Evolutionary conservation across 2,329 filamentous ascomycete genomes (phyloP).

Genomic region (Neophaeococcomyces aloes): DNA sequence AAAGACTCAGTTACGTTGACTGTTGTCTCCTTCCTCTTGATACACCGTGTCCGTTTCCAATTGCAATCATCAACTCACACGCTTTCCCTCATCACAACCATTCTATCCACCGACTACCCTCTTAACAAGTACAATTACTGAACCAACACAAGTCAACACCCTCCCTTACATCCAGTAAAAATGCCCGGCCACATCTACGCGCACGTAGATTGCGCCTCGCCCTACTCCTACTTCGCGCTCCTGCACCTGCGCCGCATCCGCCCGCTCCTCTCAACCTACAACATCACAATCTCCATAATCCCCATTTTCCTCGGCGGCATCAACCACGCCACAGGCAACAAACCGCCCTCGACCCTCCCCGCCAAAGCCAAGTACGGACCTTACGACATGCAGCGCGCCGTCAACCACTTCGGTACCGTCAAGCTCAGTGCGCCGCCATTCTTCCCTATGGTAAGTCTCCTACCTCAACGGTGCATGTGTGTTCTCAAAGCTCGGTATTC

Average conservation of each 20-base stretch:
- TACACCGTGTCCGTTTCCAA: too few relatives aligned
- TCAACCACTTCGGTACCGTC: constrained; percentile 40
- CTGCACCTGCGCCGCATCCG: constrained; percentile 30
- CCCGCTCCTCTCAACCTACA: background rate
- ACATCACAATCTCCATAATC: constrained; percentile 43
- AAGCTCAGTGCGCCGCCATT: constrained; percentile 32
- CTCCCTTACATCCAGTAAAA: too few relatives aligned
- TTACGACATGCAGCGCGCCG: constrained; percentile 41
- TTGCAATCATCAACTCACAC: too few relatives aligned
- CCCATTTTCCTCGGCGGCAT: constrained; percentile 63
- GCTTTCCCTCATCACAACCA: too few relatives aligned
- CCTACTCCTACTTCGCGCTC: constrained; percentile 45
- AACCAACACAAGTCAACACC: too few relatives aligned
- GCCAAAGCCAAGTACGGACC: constrained; percentile 53
- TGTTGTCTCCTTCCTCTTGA: too few relatives aligned
- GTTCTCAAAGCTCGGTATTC: constrained; percentile 54
- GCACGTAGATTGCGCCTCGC: constrained; percentile 42
- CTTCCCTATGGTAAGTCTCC: constrained; percentile 32
- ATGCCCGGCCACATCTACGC: constrained; percentile 7
- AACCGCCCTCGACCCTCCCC: constrained; percentile 59
- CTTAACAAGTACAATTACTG: too few relatives aligned
- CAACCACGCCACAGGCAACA: constrained; percentile 55
- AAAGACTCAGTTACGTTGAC: too few relatives aligned
- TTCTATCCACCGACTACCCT: too few relatives aligned
- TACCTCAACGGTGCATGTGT: constrained; percentile 56